Evolutionary conservation across 2,329 filamentous ascomycete genomes (phyloP).

Genomic region (Ceratocystis cubensis): DNA sequence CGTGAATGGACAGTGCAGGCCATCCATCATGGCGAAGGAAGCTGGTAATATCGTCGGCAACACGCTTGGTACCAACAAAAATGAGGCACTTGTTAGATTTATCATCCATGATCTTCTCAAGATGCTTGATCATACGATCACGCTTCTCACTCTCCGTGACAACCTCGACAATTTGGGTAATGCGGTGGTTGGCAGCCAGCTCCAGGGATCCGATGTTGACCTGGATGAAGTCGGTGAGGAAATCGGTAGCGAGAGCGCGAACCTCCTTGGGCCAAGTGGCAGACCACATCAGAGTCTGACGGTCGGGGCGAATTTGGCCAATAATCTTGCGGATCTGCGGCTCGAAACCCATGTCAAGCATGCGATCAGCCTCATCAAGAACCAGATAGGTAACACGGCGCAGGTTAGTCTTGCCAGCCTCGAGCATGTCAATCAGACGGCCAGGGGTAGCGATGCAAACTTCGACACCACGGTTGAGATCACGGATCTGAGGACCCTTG

Average conservation of each 20-base stretch:
- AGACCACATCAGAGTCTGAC: constrained; percentile 99
- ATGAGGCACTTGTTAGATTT: constrained; percentile 91
- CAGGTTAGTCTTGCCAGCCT: constrained; percentile 94
- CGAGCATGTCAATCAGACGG: constrained; percentile 96
- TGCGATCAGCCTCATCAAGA: constrained; percentile 96
- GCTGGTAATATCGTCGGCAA: constrained; percentile 93
- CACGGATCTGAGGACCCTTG: constrained; percentile 92
- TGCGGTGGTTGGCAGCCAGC: constrained; percentile 90
- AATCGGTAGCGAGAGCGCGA: constrained; percentile 78
- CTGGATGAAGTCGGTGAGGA: constrained; percentile 92
- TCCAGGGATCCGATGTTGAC: constrained; percentile 98
- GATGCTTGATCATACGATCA: constrained; percentile 90
- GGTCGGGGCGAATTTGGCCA: constrained; percentile 89
- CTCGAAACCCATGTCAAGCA: constrained; percentile 99
- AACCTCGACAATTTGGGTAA: constrained; percentile 95
- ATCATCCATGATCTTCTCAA: constrained; percentile 96
- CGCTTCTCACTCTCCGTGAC: constrained; percentile 95
- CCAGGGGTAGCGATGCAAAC: constrained; percentile 97
- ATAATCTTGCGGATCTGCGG: constrained; percentile 99
- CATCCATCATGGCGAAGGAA: constrained; percentile 96
- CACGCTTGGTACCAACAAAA: constrained; percentile 87
- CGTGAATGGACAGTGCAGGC: constrained; percentile 95
- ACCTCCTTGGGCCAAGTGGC: constrained; percentile 99
- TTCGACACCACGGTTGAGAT: constrained; percentile 88
- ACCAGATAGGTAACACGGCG: constrained; percentile 96